These are phyloP conservation scores for Daldinia sp. DNA, from an alignment of 2,329 filamentous ascomycete genomes.

Conservation along the genomic window DNA sequence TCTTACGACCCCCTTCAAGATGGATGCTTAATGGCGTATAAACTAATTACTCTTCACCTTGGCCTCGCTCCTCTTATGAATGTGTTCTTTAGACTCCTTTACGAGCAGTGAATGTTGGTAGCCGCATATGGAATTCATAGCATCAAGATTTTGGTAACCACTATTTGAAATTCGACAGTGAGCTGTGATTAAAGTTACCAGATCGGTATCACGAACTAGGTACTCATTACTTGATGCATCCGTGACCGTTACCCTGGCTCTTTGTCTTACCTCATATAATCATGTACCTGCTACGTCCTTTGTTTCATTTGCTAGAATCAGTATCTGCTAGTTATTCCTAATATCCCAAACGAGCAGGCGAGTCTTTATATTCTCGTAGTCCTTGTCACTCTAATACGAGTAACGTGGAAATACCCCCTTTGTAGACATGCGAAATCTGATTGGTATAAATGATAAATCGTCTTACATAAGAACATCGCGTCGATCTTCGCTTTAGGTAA, in stretches of 20 bases:
- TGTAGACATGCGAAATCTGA: neutral
- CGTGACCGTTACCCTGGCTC: neutral
- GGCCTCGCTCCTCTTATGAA: neutral
- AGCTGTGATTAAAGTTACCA: neutral
- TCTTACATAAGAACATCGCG: neutral
- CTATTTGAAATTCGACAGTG: neutral
- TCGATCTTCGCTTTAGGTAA: neutral
- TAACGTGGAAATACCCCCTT: neutral
- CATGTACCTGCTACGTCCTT: neutral
- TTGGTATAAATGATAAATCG: neutral
- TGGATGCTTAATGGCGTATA: slow-evolving; percentile 13
- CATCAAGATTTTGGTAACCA: neutral
- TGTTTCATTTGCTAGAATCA: neutral
- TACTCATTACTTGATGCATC: neutral
- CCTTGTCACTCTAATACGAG: neutral
- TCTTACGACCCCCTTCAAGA: slow-evolving; percentile 44
- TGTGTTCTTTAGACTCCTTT: neutral
- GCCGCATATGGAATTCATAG: neutral
- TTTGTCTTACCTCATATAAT: neutral
- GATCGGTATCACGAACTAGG: neutral
- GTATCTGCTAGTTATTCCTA: neutral
- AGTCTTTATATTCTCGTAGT: neutral
- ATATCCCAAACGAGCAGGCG: neutral
- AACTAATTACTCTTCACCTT: slow-evolving; percentile 1
- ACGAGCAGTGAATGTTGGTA: neutral